phyloP scores from a whole-genome alignment of 1,284 basidiomycete species.

The Trametes versicolor region DNA sequence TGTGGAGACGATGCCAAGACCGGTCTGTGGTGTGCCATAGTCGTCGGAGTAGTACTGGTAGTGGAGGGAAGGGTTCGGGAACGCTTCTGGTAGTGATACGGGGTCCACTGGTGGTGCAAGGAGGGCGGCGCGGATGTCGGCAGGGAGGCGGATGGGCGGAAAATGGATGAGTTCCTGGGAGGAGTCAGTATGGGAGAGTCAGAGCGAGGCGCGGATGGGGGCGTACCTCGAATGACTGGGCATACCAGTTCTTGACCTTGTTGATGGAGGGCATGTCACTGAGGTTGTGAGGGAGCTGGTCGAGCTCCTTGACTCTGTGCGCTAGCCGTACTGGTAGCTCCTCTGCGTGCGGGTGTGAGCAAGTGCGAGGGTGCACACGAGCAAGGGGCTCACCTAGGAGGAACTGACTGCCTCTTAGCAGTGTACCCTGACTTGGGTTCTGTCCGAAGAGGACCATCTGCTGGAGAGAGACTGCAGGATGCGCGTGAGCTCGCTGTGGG shows the following conservation, averaged over 20 bases:
- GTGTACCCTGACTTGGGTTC: constrained; percentile 87
- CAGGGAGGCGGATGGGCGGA: constrained; percentile 77
- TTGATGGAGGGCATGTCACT: constrained; percentile 94
- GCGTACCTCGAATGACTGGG: constrained; percentile 95
- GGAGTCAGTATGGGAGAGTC: background rate
- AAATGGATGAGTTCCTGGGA: constrained; percentile 88
- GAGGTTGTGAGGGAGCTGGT: constrained; percentile 93
- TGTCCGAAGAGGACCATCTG: constrained; percentile 93
- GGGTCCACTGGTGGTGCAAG: constrained; percentile 58
- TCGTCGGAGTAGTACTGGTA: constrained; percentile 49
- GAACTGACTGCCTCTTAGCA: constrained; percentile 89
- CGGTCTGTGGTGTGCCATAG: constrained; percentile 41
- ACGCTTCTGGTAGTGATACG: constrained; percentile 66
- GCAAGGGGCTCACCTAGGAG: constrained; percentile 64
- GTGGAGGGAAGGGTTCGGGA: constrained; percentile 74
- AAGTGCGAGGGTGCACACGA: background rate
- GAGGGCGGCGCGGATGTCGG: constrained; percentile 75
- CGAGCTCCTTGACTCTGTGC: constrained; percentile 96
- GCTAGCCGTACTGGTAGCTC: constrained; percentile 95
- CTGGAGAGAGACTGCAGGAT: constrained; percentile 81
- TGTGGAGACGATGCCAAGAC: constrained; percentile 33
- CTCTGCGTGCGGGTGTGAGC: constrained; percentile 55
- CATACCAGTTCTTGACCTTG: constrained; percentile 99
- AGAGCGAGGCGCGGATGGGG: constrained; percentile 4
- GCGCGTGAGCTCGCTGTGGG: constrained; percentile 7